Evolutionary conservation across 2,329 filamentous ascomycete genomes (phyloP), one percentile per base, ranked within the genome.

Genomic region (Microcyclosporella mali): DNA sequence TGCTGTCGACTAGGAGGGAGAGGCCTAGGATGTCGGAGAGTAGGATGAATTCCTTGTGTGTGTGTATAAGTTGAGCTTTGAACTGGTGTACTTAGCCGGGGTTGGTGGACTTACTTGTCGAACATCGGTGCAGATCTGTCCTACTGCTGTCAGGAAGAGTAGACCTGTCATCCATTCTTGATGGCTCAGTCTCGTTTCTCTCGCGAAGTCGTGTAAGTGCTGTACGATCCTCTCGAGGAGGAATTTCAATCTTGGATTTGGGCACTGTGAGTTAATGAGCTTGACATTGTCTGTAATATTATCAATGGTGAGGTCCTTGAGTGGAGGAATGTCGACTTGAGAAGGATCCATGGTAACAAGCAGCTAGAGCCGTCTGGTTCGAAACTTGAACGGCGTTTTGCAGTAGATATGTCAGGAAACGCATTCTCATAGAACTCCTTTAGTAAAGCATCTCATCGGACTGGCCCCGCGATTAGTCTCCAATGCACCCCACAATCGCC

Each of bases 121-220:
- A 37, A 87, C 82, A 57, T 86, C 81, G 44, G 71, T 81, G 60
- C 79, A 84, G 46, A 82, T 89, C 63, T 90, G 75, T 3, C 85
- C 86, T 7, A 83, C 81, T 31, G 72, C 70, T 0, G 83, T 85
- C 19, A 90, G 68, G 67, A 89, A 90, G 33, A 76, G 67, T 41
- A 90, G 71, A 1, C 79, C 83, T 0, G 75, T 69, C 80, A 85
- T 85, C 86, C 85, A 90, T 70, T 92, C 86, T 2, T 79, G 71
- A 3, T 82, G 84, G 61, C 79, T 85, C 27, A 90, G 72, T 21
- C 85, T 72, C 1, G 84, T 89, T 64, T 90, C 86, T 41, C 85
- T 75, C 4, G 84, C 84, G 61, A 88, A 90, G 67, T 89, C 85
- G 65, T 92, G 86, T 1, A 90, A 69, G 65, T 92, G 85, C 10